Percentiles rank a stretch among this genome's conserved stretches.
phyloP scores from a whole-genome alignment of 768 basidiomycete genomes.

The Trametes coccinea region DNA sequence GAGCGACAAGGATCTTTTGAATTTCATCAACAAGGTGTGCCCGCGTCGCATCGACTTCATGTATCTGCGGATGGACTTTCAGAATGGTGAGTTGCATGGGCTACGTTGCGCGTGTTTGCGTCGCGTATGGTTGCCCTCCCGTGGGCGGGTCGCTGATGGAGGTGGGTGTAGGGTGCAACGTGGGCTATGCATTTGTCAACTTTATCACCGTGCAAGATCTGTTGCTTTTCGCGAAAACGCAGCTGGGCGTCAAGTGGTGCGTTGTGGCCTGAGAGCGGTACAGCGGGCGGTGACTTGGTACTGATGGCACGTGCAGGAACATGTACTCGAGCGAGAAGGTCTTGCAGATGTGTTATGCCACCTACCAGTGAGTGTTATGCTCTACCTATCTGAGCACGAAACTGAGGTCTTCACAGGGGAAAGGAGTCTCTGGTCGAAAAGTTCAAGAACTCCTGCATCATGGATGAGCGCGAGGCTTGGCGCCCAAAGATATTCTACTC shows the following conservation, averaged over 20 bases:
- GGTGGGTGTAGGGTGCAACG: slow-evolving; percentile 60
- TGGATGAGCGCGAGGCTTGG: slow-evolving; percentile 85
- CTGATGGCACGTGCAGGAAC: slow-evolving; percentile 54
- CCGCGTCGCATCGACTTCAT: slow-evolving; percentile 82
- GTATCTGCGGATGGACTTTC: slow-evolving; percentile 85
- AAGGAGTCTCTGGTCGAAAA: slow-evolving; percentile 90
- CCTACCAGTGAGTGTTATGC: slow-evolving; percentile 72
- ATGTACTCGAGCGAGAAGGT: slow-evolving; percentile 92
- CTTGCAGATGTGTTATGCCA: slow-evolving; percentile 89
- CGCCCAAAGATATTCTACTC: slow-evolving; percentile 85
- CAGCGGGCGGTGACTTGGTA: slow-evolving; percentile 5
- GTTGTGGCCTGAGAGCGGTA: slow-evolving; percentile 21
- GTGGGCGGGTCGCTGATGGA: neutral
- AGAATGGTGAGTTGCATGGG: slow-evolving; percentile 56
- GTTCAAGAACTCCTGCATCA: slow-evolving; percentile 88
- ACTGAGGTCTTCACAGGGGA: slow-evolving; percentile 48
- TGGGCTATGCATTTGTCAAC: slow-evolving; percentile 88
- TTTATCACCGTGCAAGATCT: slow-evolving; percentile 81
- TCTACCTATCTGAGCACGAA: neutral
- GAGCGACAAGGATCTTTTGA: slow-evolving; percentile 70
- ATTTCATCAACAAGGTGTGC: slow-evolving; percentile 70
- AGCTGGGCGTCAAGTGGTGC: slow-evolving; percentile 81
- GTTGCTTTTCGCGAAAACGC: slow-evolving; percentile 68
- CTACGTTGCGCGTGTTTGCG: neutral
- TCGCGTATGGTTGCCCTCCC: no score